Percentiles rank a stretch among this genome's conserved stretches.
Conservation (phyloP, 2,329 filamentous ascomycete genomes). For the Aspergillus piperis region DNA sequence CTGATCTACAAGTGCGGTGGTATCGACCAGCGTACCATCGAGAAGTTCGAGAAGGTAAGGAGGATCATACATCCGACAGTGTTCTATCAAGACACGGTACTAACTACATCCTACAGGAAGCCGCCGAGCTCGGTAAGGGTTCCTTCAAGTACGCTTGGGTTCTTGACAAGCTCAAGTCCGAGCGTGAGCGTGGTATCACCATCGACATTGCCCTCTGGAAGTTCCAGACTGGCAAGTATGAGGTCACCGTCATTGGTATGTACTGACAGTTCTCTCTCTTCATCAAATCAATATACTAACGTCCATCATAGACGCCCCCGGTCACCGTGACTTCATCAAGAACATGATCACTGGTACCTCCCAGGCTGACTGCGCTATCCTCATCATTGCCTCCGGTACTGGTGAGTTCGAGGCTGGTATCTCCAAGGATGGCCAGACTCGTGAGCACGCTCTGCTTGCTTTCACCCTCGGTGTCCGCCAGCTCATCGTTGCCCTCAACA, state of each 20-base stretch:
- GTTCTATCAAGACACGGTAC: not conserved
- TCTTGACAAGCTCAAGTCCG: conserved; percentile 99
- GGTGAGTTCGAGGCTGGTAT: conserved; percentile 99
- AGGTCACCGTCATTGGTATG: conserved; percentile 95
- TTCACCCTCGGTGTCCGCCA: conserved; percentile 99
- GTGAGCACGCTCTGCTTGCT: conserved; percentile 99
- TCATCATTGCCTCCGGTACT: conserved; percentile 99
- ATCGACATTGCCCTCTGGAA: conserved; percentile 99
- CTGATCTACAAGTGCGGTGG: conserved; percentile 99
- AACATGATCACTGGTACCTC: conserved; percentile 99
- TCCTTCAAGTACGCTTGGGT: conserved; percentile 99
- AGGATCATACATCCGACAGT: not conserved
- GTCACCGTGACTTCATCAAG: conserved; percentile 99
- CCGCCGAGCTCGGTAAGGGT: conserved; percentile 98
- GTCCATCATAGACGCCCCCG: conserved; percentile 73
- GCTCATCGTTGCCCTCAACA: conserved; percentile 99
- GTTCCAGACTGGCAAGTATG: conserved; percentile 98
- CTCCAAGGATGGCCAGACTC: conserved; percentile 99
- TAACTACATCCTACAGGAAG: conserved; percentile 68
- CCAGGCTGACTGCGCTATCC: conserved; percentile 98
- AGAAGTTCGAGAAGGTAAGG: conserved; percentile 99
- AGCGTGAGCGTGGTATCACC: conserved; percentile 99
- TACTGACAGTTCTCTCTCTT: conserved; percentile 17
- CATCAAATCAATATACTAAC: conserved; percentile 15
- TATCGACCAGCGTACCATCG: conserved; percentile 99